phyloP scores from a whole-genome alignment of 352 stramenopile species.

The Phytopythium montanum region DNA sequence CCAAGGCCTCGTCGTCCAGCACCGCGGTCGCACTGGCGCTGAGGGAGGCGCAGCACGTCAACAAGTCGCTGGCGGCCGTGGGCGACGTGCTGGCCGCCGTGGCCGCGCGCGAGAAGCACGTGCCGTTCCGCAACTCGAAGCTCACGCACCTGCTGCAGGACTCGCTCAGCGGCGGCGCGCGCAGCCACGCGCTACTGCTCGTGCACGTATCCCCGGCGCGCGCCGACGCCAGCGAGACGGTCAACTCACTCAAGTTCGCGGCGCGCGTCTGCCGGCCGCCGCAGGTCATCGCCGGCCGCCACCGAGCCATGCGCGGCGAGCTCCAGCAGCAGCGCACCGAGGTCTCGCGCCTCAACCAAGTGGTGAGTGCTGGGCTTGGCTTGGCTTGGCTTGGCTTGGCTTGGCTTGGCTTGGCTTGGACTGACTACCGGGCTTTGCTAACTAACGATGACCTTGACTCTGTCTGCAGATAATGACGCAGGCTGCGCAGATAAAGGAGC shows the following conservation, averaged over 20 bases:
- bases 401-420: background rate
- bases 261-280: conserved; percentile 47
- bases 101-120: conserved; percentile 73
- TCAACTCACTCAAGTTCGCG: conserved; percentile 81
- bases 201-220: conserved; percentile 58
- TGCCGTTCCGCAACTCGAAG: conserved; percentile 85
- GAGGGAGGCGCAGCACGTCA: conserved; percentile 75
- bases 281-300: conserved; percentile 3
- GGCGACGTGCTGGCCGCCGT: conserved; percentile 68
- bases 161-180: conserved; percentile 35
- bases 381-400: background rate
- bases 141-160: conserved; percentile 83
- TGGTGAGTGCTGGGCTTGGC: conserved; percentile 26
- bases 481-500: conserved; percentile 49
- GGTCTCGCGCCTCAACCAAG: conserved; percentile 50
- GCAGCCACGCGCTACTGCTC: conserved; percentile 50
- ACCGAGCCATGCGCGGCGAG: conserved; percentile 1
- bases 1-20: conserved; percentile 22
- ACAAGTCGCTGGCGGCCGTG: conserved; percentile 75
- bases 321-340: conserved; percentile 42
- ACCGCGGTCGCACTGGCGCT: conserved; percentile 16
- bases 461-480: conserved; percentile 52
- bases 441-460: background rate
- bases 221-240: conserved; percentile 56
- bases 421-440: background rate